Evolutionary conservation across 2,329 filamentous ascomycete genomes (phyloP).

Genomic region (Fusarium nisikadoi): DNA sequence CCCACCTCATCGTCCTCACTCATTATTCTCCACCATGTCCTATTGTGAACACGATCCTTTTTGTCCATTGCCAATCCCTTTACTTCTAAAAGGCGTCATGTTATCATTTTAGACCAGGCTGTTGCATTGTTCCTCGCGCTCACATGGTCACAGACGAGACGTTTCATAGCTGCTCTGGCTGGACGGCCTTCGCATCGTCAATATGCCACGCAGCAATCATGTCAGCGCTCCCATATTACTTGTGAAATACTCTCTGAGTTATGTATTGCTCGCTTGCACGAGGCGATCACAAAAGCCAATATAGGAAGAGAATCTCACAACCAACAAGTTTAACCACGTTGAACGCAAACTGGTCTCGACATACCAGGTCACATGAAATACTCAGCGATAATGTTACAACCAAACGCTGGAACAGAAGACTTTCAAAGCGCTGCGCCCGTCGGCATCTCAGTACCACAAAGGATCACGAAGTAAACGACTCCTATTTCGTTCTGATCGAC

Average conservation of each 20-base stretch:
- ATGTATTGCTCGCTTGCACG: not conserved
- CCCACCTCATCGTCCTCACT: not conserved
- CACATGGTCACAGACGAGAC: not conserved
- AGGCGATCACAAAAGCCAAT: not conserved
- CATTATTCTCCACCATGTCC: not conserved
- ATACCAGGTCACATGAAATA: not conserved
- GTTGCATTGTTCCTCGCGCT: not conserved
- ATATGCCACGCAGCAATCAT: not conserved
- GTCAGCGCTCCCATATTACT: not conserved
- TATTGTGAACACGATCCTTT: not conserved
- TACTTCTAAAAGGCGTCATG: not conserved
- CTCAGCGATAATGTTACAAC: not conserved
- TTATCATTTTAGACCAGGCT: not conserved
- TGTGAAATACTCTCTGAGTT: not conserved
- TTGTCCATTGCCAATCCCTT: not conserved
- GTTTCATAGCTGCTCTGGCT: not conserved
- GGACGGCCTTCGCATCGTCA: not conserved
- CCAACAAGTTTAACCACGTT: not conserved
- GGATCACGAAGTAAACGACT: not conserved
- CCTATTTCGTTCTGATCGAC: not conserved
- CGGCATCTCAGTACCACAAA: not conserved
- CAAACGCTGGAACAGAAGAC: not conserved
- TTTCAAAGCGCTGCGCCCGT: not conserved
- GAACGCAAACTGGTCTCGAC: not conserved
- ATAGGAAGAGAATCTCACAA: not conserved